Evolutionary conservation across 371 early-diverging fungal genomes (phyloP), one percentile per base, ranked within the genome.

Genomic region (Mortierella sp.): DNA sequence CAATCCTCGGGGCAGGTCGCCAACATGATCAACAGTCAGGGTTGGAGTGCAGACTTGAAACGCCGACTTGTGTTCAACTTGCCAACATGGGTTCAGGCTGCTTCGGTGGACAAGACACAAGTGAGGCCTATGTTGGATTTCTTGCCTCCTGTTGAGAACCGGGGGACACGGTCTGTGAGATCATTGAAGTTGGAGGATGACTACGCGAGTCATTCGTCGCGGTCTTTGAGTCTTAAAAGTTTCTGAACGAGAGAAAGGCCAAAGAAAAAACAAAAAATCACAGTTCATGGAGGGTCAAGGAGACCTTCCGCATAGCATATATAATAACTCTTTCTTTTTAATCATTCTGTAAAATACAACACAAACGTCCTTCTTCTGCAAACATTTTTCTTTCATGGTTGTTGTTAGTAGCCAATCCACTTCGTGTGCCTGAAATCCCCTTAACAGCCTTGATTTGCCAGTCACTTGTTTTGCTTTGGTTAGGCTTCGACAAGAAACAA

Each of bases 51-150:
- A 21, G 84, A 84, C 14, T 9, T 84, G 47, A 80, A 78, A 58
- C 84, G 84, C 34, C 80, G 72, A n/a, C 48, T 84, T 16, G 34
- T 75, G 11, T 84, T 84, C 72, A 84, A 84, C 38, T 45, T 84
- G 50, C 84, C 84, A 0, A 54, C 13, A 6, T 84, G 74, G 70
- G n/a, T 80, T 28, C 74, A 13, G 50, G 70, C 54, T 38, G 48
- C 78, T 28, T 26, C 72, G 7, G 58, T 72, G 65, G 80, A 84
- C 34, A 84, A 80, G 73, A 55, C 75, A 47, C 84, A 84, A 68
- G 74, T 72, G 55, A 74, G 84, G 13, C 84, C 84, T 1, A 26
- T 80, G 65, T 42, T 84, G 52, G 50, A 75, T 31, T 84, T 75
- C 44, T 70, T 84, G 52, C 80, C 84, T 4, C 42, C 74, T 1